A percentile compares a stretch with the other conserved stretches of the same genome.
Evolutionary conservation across 2,329 filamentous ascomycete species (phyloP).

Genomic region (Botrytis hyacinthi): DNA sequence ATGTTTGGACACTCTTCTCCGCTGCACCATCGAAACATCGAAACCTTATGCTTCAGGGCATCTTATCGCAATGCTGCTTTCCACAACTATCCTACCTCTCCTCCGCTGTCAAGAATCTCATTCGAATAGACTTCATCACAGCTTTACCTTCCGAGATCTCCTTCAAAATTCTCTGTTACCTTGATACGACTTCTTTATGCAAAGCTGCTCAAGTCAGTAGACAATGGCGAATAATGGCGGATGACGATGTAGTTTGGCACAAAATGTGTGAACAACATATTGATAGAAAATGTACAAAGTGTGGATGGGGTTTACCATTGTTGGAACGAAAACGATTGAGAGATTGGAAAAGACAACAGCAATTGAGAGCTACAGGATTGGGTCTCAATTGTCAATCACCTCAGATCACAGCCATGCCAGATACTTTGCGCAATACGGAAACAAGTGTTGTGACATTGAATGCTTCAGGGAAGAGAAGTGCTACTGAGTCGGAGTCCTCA

Average conservation of each 20-base stretch:
- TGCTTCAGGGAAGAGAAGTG: constrained; percentile 32
- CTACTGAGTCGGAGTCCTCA: constrained; percentile 24
- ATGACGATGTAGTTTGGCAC: constrained; percentile 97
- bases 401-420: constrained; percentile 48
- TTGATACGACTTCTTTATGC: constrained; percentile 92
- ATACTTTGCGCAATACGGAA: constrained; percentile 32
- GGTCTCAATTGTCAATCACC: constrained; percentile 55
- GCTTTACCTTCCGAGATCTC: constrained; percentile 87
- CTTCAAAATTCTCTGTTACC: constrained; percentile 87
- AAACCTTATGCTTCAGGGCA: constrained; percentile 93
- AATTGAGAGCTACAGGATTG: constrained; percentile 62
- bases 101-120: constrained; percentile 84
- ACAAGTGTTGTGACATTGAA: constrained; percentile 24
- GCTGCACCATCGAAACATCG: constrained; percentile 91
- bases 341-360: constrained; percentile 75
- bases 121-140: constrained; percentile 94
- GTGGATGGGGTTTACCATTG: constrained; percentile 89
- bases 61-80: constrained; percentile 95
- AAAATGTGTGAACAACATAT: constrained; percentile 98
- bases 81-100: constrained; percentile 93
- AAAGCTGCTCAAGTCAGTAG: constrained; percentile 93
- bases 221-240: constrained; percentile 84
- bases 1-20: constrained; percentile 97
- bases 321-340: constrained; percentile 84
- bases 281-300: constrained; percentile 88